Evolutionary conservation across 2,329 filamentous ascomycete species (phyloP).

Genomic region (Paecilomyces variotii): DNA sequence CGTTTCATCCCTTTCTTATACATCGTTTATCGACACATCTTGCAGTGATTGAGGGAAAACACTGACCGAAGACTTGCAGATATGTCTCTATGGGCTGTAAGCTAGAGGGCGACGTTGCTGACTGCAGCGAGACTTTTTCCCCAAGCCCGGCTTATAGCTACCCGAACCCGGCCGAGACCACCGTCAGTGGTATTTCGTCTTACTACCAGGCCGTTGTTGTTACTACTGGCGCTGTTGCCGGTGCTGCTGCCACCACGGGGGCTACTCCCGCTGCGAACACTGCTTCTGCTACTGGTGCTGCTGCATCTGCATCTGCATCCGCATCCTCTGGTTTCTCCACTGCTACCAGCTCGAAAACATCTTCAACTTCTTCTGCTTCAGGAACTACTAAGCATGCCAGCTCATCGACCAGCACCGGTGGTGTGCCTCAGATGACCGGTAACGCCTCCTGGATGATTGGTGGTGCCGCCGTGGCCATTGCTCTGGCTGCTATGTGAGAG

Average conservation of each 20-base stretch:
- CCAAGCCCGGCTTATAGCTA: not conserved
- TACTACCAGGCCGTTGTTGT: not conserved
- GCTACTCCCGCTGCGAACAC: slow-evolving; percentile 1
- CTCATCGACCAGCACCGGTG: slow-evolving; percentile 3
- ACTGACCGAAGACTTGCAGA: not conserved
- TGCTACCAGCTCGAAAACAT: not conserved
- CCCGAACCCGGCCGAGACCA: not conserved
- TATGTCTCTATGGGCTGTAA: not conserved
- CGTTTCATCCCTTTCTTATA: not conserved
- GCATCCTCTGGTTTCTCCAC: not conserved
- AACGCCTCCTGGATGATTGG: slow-evolving; percentile 7
- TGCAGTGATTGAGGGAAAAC: not conserved
- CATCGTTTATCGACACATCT: not conserved
- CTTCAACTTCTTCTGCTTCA: slow-evolving; percentile 1
- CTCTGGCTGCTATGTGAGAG: slow-evolving; percentile 5
- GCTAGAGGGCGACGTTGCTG: not conserved
- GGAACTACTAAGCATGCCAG: not conserved
- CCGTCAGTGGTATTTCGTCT: not conserved
- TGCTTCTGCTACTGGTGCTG: not conserved
- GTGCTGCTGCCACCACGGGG: not conserved
- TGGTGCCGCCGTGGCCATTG: slow-evolving; percentile 7
- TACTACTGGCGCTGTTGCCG: not conserved
- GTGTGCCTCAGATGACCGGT: slow-evolving; percentile 7
- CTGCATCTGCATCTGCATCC: too few species aligned
- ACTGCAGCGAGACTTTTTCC: not conserved